Percentiles rank a stretch among this genome's conserved stretches.
phyloP scores from a whole-genome alignment of 805 yeast genomes.

The Nakazawaea populi region DNA sequence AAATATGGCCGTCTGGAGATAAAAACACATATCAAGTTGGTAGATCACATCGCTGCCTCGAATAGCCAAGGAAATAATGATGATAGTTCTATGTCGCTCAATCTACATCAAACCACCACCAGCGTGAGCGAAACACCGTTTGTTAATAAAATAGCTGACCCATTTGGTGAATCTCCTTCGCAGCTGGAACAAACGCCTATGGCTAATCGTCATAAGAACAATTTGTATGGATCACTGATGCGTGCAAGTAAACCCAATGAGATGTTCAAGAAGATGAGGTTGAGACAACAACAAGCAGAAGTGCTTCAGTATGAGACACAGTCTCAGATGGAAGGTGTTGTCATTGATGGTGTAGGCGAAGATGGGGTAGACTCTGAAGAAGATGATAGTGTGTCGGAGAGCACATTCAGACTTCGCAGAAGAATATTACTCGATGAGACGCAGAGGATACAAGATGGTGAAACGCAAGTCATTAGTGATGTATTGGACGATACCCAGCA shows the following conservation, averaged over 20 bases:
- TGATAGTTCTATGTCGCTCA: not conserved
- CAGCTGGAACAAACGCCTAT: not conserved
- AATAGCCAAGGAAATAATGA: not conserved
- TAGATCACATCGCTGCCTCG: not conserved
- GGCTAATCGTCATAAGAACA: not conserved
- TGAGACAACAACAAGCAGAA: not conserved
- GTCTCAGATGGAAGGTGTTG: slow-evolving; percentile 1
- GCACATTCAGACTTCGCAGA: not conserved
- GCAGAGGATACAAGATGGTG: not conserved
- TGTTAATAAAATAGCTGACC: slow-evolving; percentile 3
- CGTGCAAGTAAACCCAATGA: not conserved
- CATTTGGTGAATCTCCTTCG: slow-evolving; percentile 7
- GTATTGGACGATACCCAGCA: not conserved
- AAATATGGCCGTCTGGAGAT: no score
- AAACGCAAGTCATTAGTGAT: not conserved
- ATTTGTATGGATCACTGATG: slow-evolving; percentile 1
- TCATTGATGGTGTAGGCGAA: slow-evolving; percentile 15
- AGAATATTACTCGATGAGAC: not conserved
- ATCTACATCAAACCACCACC: not conserved
- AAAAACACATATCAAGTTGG: not conserved
- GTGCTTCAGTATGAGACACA: slow-evolving; percentile 3
- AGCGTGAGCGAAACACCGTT: slow-evolving; percentile 5
- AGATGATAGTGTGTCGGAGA: not conserved
- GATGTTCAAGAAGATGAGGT: slow-evolving; percentile 1
- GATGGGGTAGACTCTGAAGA: not conserved